A percentile compares a stretch with the other conserved stretches of the same genome.
phyloP scores from a whole-genome alignment of 2,329 filamentous ascomycete species.

The Ophiostoma novo-ulmi region DNA sequence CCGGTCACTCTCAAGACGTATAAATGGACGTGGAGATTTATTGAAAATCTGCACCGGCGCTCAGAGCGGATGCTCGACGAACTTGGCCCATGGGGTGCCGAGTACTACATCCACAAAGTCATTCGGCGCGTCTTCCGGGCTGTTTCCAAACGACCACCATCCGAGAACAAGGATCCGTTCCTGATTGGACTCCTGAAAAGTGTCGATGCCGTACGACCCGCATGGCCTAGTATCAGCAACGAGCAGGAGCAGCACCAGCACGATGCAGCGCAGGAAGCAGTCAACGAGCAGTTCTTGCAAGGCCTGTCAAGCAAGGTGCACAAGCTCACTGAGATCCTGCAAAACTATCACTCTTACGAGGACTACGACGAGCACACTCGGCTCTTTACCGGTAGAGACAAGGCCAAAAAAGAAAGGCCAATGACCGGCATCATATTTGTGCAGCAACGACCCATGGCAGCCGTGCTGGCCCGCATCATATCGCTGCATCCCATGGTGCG shows the following conservation, averaged over 20 bases:
- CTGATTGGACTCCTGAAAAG: conserved; percentile 43
- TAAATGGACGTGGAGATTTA: conserved; percentile 36
- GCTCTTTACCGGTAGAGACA: neutral
- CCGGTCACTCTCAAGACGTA: neutral
- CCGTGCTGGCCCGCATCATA: conserved; percentile 55
- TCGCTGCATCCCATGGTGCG: conserved; percentile 45
- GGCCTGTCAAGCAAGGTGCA: conserved; percentile 51
- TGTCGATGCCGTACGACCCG: conserved; percentile 10
- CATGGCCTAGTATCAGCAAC: neutral
- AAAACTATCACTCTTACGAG: neutral
- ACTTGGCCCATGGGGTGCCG: conserved; percentile 64
- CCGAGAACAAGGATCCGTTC: conserved; percentile 49
- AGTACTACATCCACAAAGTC: conserved; percentile 56
- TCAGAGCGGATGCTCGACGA: conserved; percentile 48
- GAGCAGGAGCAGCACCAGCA: neutral
- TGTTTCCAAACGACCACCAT: neutral
- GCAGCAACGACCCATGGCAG: conserved; percentile 55
- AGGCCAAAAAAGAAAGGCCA: neutral
- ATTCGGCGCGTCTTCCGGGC: conserved; percentile 33
- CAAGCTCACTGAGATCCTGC: conserved; percentile 49
- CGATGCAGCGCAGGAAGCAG: neutral
- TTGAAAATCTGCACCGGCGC: conserved; percentile 51
- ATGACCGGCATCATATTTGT: conserved; percentile 62
- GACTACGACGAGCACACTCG: neutral
- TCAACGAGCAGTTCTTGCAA: conserved; percentile 7